Conservation (phyloP, 495 filamentous ascomycete species). For the Hypoxylon fuscum region DNA sequence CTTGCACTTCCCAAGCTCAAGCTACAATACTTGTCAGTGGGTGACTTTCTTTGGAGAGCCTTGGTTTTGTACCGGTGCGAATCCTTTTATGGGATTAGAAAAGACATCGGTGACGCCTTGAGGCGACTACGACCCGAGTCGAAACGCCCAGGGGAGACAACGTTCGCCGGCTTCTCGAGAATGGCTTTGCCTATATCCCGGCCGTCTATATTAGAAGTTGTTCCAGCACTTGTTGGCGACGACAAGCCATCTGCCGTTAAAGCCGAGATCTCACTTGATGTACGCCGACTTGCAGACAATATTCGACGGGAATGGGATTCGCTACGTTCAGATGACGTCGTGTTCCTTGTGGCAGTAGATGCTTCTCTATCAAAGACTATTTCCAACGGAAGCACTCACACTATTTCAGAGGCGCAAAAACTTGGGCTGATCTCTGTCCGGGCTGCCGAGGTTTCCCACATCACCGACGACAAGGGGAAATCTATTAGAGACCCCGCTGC, state of each 20-base stretch:
- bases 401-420: conserved; percentile 63
- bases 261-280: conserved; percentile 89
- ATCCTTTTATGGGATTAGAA: conserved; percentile 92
- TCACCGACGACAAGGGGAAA: conserved; percentile 88
- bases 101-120: conserved; percentile 83
- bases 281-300: conserved; percentile 76
- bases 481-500: conserved; percentile 68
- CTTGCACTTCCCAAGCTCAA: conserved; percentile 95
- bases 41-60: conserved; percentile 94
- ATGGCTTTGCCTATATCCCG: conserved; percentile 90
- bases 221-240: conserved; percentile 84
- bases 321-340: conserved; percentile 85
- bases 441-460: conserved; percentile 85
- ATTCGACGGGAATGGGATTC: conserved; percentile 91
- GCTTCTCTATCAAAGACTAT: conserved; percentile 61
- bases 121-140: conserved; percentile 79
- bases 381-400: conserved; percentile 61
- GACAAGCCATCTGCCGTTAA: conserved; percentile 84
- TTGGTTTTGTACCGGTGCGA: conserved; percentile 90
- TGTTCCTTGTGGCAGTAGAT: conserved; percentile 84
- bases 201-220: conserved; percentile 87
- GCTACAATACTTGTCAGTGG: conserved; percentile 92
- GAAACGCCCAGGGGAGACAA: conserved; percentile 67
- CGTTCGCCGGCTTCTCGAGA: conserved; percentile 85
- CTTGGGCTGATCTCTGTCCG: conserved; percentile 75